Percentiles rank a stretch among this genome's conserved stretches.
phyloP scores from a whole-genome alignment of 768 basidiomycete genomes.

The Podaxis rugospora region DNA sequence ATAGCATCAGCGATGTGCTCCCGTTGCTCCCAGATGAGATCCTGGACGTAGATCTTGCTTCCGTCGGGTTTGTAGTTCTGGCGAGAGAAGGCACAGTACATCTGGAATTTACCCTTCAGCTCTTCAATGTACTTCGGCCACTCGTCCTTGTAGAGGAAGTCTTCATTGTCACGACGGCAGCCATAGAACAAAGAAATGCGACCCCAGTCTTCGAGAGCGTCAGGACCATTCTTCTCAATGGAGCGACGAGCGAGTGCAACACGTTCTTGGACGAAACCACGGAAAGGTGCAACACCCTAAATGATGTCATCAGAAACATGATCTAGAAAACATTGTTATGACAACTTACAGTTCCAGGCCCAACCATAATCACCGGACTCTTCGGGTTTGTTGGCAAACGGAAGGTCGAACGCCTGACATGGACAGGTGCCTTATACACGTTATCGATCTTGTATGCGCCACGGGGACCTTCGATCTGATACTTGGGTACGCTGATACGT shows the following conservation, averaged over 20 bases:
- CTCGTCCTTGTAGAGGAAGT: conserved; percentile 93
- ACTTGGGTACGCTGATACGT: conserved; percentile 52
- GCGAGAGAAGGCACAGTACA: conserved; percentile 90
- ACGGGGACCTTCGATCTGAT: conserved; percentile 88
- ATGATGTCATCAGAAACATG: conserved; percentile 10
- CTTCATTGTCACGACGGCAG: conserved; percentile 83
- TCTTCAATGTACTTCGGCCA: conserved; percentile 87
- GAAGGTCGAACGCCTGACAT: conserved; percentile 96
- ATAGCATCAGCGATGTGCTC: conserved; percentile 84
- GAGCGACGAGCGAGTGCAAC: conserved; percentile 93
- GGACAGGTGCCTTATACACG: conserved; percentile 83
- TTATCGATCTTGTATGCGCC: conserved; percentile 71
- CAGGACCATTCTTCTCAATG: conserved; percentile 91
- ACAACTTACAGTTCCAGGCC: conserved; percentile 88
- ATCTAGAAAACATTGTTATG: neutral
- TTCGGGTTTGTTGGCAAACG: conserved; percentile 96
- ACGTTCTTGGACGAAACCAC: conserved; percentile 97
- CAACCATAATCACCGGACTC: conserved; percentile 98
- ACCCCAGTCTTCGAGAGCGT: conserved; percentile 95
- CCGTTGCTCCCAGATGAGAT: conserved; percentile 86
- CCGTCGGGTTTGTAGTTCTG: conserved; percentile 88
- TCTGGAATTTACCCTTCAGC: conserved; percentile 85
- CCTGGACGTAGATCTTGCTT: conserved; percentile 98
- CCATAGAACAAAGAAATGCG: conserved; percentile 94
- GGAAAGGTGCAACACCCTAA: conserved; percentile 98